Conservation (phyloP, 306 rosid species). For the Vicia villosa region DNA sequence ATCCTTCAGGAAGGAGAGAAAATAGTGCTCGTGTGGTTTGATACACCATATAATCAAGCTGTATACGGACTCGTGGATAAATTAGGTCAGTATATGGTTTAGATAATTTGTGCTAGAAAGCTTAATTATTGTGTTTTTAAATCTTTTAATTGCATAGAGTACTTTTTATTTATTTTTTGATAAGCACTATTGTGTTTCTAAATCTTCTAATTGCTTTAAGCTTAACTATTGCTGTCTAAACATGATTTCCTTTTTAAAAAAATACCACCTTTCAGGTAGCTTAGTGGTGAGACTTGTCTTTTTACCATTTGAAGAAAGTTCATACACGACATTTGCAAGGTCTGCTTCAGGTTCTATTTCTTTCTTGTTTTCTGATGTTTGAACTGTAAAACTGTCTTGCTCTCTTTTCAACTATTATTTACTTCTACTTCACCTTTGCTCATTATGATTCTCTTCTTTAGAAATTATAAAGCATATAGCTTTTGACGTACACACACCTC, state of each 20-base stretch:
- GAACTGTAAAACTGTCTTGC: conserved; percentile 23
- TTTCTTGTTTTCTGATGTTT: conserved; percentile 42
- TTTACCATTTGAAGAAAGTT: conserved; percentile 98
- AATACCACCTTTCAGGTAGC: conserved; percentile 67
- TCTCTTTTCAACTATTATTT: not conserved
- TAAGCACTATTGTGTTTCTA: conserved; percentile 30
- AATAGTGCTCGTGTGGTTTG: conserved; percentile 91
- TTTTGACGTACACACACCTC: not conserved
- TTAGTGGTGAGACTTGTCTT: conserved; percentile 90
- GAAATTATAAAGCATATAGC: conserved; percentile 12
- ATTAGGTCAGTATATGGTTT: conserved; percentile 58
- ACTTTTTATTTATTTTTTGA: conserved; percentile 28
- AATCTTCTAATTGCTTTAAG: not conserved
- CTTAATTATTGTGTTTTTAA: conserved; percentile 33
- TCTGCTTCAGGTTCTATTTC: conserved; percentile 90
- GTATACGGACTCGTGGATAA: conserved; percentile 91
- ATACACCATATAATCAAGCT: conserved; percentile 94
- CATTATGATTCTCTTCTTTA: conserved; percentile 16
- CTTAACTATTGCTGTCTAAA: conserved; percentile 24
- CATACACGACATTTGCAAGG: conserved; percentile 90
- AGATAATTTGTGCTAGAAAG: conserved; percentile 16
- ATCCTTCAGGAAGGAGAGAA: conserved; percentile 99
- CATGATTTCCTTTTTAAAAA: conserved; percentile 11
- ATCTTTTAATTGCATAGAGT: not conserved
- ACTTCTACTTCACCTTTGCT: conserved; percentile 5